Base-by-base conservation (phyloP, 768 basidiomycete species). In the Trametes gibbosa region DNA sequence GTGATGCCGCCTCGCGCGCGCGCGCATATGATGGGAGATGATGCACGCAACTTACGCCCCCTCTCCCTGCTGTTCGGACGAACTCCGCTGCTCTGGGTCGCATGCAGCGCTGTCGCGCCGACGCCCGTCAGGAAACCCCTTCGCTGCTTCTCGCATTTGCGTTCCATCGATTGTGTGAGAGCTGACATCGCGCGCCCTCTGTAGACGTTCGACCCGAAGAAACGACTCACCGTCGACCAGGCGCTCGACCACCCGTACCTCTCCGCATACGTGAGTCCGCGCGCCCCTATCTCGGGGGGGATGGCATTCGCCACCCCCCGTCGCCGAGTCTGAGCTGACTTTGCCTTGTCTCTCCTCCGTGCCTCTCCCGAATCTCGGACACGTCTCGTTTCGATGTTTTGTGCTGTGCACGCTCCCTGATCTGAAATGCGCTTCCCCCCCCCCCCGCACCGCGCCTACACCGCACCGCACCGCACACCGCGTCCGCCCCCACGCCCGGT, bases 201-300 rank as follows among this genome's bases (percentile, higher is more conserved):
- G 17, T 60, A 85, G 84, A 92, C 92, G 1, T 96, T 95, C 70
- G 92, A 93, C 68, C 90, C 92, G 2, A 90, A 86, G 75, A 92
- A 89, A 72, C 82, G 93, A 46, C 77, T 90, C 75, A 87, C 87
- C 3, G 90, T 93, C 19, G 87, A 91, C 65, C 81, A 92, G 68
- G 91, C 90, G 16, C 78, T 96, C 24, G 81, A 82, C 51, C 92
- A 95, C 68, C 90, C 92, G 2, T 93, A 92, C 69, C 81, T 92
- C 50, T 77, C 84, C 39, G 85, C 90, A 55, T 92, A 92, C 69
- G 87, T 86, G 59, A 57, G 82, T 76, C 23, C 25, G 10, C 23
- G 14, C 43, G 32, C 50, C 35, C 40, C n/a, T n/a, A n/a, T n/a
- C n/a, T n/a, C n/a, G n/a, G n/a, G n/a, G n/a, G n/a, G n/a, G n/a